Base-by-base conservation (phyloP, 768 basidiomycete genomes). In the Kwoniella dendrophila region DNA sequence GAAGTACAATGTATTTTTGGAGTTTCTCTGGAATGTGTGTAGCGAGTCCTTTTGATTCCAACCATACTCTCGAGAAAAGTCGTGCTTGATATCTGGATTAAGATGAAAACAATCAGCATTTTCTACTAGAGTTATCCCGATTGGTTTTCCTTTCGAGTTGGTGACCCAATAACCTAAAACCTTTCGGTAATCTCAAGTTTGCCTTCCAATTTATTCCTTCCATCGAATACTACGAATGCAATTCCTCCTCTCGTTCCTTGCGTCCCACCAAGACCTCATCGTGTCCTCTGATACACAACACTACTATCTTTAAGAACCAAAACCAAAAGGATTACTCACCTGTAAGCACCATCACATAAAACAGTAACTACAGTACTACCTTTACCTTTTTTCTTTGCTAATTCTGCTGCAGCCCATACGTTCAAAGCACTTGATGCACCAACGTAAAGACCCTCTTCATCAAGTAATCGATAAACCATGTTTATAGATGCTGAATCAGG, bases 361-460 rank as follows among this genome's bases (percentile, higher is more conserved):
- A 97, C 84, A 4, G 96, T 99, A 1, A 87, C 92, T 29, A 98
- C 83, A 16, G 84, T 90, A 44, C 64, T 74, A 85, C 94, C 94
- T 82, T 86, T 88, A 18, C 91, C 94, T 1, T 97, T 82, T 71
- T 86, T 87, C 67, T 85, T 83, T 1, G 92, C 94, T 22, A 98
- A 84, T 75, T 98, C 88, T 12, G 86, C 86, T 0, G 95, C 94
- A 10, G 95, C 92, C 38, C 92, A 93, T 22, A 96, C 92, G 75
- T 99, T 99, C 64, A 98, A 80, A 0, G 96, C 92, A 5, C 91
- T 88, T 64, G 90, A 93, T 2, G 94, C 94, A 11, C 96, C 96
- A 44, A 99, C 80, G 80, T 99, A 99, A 38, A 99, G 73, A 0
- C 96, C 96, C 76, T 97, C 96, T 12, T 86, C 85, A 73, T 97